Conservation (phyloP, 148 eudicot species). For the Cornus kousa region DNA sequence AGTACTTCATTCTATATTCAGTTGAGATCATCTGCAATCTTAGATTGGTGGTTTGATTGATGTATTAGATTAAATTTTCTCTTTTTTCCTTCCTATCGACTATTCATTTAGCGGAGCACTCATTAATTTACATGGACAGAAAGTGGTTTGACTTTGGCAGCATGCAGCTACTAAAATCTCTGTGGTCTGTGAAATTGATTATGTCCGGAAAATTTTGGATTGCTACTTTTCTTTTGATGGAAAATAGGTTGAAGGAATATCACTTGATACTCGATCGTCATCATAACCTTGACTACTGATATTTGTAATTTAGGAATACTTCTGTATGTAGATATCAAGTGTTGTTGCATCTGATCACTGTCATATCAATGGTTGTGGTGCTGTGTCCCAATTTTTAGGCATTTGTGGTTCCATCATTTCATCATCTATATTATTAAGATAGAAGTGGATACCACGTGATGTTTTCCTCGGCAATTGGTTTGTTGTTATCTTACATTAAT, state of each 20-base stretch:
- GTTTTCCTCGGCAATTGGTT: not conserved
- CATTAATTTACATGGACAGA: not conserved
- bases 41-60: too few species aligned
- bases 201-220: not conserved
- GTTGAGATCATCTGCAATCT: too few species aligned
- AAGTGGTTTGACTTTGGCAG: not conserved
- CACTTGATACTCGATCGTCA: not conserved
- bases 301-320: too few species aligned
- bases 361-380: too few species aligned
- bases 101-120: not conserved
- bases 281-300: not conserved
- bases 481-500: not conserved
- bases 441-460: not conserved
- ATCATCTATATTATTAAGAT: not conserved
- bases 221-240: not conserved
- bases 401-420: not conserved
- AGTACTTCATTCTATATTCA: not conserved
- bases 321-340: too few species aligned
- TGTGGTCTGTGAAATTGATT: too few species aligned
- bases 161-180: not conserved
- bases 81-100: not conserved
- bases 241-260: too few species aligned
- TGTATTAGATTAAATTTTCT: too few species aligned
- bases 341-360: too few species aligned
- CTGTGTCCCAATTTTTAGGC: too few species aligned